phyloP scores from a whole-genome alignment of 495 filamentous ascomycete genomes.

The Glutinoglossum americanum region DNA sequence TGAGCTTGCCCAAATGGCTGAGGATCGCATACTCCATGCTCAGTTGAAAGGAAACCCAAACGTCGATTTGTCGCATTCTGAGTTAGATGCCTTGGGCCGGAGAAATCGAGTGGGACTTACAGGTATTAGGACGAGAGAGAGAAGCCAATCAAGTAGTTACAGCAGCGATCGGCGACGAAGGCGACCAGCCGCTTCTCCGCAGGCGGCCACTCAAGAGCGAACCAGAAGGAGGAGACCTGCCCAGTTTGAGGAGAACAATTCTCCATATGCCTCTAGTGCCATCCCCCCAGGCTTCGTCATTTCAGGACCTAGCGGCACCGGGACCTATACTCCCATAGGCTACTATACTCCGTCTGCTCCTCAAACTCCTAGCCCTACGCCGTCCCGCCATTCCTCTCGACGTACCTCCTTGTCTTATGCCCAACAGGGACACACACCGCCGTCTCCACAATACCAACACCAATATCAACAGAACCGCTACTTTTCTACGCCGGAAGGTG shows the following conservation, averaged over 20 bases:
- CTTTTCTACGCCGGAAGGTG: slow-evolving; percentile 1
- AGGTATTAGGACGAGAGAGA: slow-evolving; percentile 7
- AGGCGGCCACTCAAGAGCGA: neutral
- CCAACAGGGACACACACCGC: neutral
- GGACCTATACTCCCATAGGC: slow-evolving; percentile 2
- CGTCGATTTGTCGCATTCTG: slow-evolving; percentile 50
- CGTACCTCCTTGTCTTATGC: neutral
- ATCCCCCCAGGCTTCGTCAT: slow-evolving; percentile 5
- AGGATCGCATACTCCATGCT: slow-evolving; percentile 56
- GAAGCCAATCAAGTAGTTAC: slow-evolving; percentile 5
- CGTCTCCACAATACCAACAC: neutral
- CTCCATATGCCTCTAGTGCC: slow-evolving; percentile 1
- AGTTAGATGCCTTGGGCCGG: slow-evolving; percentile 56
- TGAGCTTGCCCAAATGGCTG: slow-evolving; percentile 51
- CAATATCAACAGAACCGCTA: neutral
- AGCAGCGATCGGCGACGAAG: neutral
- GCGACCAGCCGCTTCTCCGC: neutral
- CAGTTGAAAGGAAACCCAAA: slow-evolving; percentile 50
- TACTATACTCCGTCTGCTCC: neutral
- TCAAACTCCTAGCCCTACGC: neutral
- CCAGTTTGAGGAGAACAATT: neutral
- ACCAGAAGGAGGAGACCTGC: neutral
- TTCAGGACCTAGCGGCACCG: neutral
- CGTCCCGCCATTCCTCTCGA: slow-evolving; percentile 1
- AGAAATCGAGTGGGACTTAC: slow-evolving; percentile 28